These are phyloP conservation scores for Aureobasidium sp. DNA, from an alignment of 2,329 filamentous ascomycete genomes.

Conservation along the genomic window DNA sequence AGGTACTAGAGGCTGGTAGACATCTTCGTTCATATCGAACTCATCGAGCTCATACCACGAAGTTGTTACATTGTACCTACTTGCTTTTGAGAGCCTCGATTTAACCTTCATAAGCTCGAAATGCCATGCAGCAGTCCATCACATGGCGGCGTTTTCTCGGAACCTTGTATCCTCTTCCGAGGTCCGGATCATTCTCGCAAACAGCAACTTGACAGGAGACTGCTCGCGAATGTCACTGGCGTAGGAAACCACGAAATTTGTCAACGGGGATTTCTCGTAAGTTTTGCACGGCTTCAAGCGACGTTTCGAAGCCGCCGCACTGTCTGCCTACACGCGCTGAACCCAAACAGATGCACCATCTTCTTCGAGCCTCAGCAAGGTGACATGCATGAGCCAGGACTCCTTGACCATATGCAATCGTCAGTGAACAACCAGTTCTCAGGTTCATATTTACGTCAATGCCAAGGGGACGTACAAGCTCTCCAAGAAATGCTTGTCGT, in stretches of 20 bases:
- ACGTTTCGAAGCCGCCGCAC: neutral
- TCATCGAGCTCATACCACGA: neutral
- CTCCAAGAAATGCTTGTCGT: neutral
- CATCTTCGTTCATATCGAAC: neutral
- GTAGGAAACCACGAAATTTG: neutral
- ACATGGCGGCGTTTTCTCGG: neutral
- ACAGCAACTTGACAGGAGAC: neutral
- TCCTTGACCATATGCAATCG: neutral
- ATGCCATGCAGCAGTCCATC: neutral
- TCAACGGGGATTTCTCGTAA: neutral
- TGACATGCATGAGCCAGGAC: neutral
- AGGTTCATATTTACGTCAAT: neutral
- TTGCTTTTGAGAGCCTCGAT: neutral
- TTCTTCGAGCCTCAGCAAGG: neutral
- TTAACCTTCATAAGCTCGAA: neutral
- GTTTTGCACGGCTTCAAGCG: neutral
- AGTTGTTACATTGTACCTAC: neutral
- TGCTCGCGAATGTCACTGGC: neutral
- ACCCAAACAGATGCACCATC: neutral
- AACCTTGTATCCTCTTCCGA: neutral
- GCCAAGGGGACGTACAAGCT: slow-evolving; percentile 1
- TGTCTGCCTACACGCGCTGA: neutral
- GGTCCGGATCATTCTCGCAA: neutral
- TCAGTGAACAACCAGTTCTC: neutral
- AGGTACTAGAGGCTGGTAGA: slow-evolving; percentile 31